Percentiles rank a stretch among this genome's conserved stretches.
Conservation (phyloP, 2,329 filamentous ascomycete genomes). For the Zymoseptoria passerinii region DNA sequence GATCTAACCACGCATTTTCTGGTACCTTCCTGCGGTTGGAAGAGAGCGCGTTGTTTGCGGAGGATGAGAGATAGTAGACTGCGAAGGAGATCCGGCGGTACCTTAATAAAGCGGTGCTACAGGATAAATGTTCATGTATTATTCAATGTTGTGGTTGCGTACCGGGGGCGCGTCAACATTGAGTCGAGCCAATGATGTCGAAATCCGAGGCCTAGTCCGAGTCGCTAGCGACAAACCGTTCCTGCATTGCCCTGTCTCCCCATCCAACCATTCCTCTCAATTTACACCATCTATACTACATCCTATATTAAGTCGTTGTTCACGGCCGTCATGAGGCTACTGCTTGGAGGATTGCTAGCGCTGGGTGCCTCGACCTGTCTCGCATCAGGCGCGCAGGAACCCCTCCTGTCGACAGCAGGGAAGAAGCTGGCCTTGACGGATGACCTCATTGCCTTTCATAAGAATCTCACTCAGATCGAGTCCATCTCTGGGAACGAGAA, state of each 20-base stretch:
- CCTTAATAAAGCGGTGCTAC: neutral
- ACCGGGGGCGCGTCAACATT: neutral
- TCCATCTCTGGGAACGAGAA: slow-evolving; percentile 65
- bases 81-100: neutral
- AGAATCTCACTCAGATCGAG: slow-evolving; percentile 62
- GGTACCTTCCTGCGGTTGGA: neutral
- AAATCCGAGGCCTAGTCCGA: too few species aligned
- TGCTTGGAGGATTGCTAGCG: neutral
- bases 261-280: neutral
- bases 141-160: neutral
- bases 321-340: neutral
- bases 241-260: neutral
- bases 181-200: neutral
- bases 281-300: neutral
- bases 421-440: slow-evolving; percentile 21
- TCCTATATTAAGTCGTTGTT: neutral
- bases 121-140: neutral
- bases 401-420: slow-evolving; percentile 1
- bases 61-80: neutral
- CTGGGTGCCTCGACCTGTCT: slow-evolving; percentile 1
- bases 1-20: neutral
- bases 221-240: neutral
- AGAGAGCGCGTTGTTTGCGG: neutral
- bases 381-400: slow-evolving; percentile 6
- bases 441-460: slow-evolving; percentile 63